Percentiles rank a stretch among this genome's conserved stretches.
Evolutionary conservation across 2,329 filamentous ascomycete species (phyloP).

Genomic region (Penicillium polonicum): DNA sequence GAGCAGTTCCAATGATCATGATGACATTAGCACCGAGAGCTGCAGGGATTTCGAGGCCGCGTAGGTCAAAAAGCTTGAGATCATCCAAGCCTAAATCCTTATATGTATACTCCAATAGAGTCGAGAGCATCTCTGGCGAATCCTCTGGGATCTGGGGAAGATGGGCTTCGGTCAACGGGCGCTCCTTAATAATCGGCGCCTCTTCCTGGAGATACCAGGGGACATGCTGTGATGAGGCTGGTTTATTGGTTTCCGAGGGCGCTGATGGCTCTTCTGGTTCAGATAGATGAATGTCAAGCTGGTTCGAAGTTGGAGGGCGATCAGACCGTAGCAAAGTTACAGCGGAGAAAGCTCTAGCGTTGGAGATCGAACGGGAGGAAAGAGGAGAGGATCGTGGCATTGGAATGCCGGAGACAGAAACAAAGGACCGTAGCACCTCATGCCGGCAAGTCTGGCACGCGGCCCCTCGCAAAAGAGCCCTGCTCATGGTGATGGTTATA

Average conservation of each 20-base stretch:
- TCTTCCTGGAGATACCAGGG: conserved; percentile 85
- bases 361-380: conserved; percentile 14
- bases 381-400: conserved; percentile 21
- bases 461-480: conserved; percentile 31
- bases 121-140: conserved; percentile 68
- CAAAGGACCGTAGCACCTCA: conserved; percentile 31
- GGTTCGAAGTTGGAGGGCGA: conserved; percentile 19
- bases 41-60: conserved; percentile 77
- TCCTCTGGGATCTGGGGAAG: conserved; percentile 65
- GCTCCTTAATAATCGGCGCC: conserved; percentile 39
- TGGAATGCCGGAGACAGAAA: conserved; percentile 29
- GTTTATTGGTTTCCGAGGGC: neutral
- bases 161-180: conserved; percentile 52
- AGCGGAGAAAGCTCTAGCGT: conserved; percentile 27
- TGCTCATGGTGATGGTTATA: conserved; percentile 30
- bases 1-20: conserved; percentile 89
- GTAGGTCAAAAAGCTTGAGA: conserved; percentile 76
- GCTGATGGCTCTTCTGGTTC: conserved; percentile 10
- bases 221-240: conserved; percentile 34
- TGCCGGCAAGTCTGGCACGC: conserved; percentile 32
- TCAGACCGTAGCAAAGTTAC: conserved; percentile 25
- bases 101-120: conserved; percentile 74
- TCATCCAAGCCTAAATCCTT: conserved; percentile 85
- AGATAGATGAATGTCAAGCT: conserved; percentile 14
- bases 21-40: conserved; percentile 84